phyloP scores from a whole-genome alignment of 2,329 filamentous ascomycete species.

The Aureobasidium namibiae region DNA sequence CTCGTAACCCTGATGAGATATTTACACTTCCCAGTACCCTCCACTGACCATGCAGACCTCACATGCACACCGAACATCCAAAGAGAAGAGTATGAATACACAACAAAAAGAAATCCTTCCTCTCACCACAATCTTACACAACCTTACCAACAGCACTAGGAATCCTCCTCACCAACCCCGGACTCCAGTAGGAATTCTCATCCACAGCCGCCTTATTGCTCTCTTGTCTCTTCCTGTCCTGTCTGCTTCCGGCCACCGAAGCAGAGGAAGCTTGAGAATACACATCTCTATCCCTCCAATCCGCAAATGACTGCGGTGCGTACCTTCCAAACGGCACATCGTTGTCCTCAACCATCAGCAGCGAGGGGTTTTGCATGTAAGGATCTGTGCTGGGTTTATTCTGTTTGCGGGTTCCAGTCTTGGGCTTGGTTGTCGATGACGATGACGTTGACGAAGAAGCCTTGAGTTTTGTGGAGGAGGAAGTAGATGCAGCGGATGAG shows the following conservation, averaged over 20 bases:
- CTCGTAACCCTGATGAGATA: no score
- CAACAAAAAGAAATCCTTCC: neutral
- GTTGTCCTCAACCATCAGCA: constrained; percentile 7
- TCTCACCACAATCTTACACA: neutral
- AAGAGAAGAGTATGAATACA: neutral
- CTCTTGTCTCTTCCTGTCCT: neutral
- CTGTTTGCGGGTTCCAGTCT: neutral
- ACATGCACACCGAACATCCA: no score
- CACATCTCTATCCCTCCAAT: neutral
- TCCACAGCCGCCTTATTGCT: no score
- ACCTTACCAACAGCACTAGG: neutral
- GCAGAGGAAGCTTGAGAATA: neutral
- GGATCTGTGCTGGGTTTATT: constrained; percentile 3
- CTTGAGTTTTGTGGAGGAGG: neutral
- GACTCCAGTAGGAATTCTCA: neutral
- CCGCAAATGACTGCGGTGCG: neutral
- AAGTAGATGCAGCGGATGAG: neutral
- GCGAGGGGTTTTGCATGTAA: constrained; percentile 7
- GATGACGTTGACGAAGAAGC: neutral
- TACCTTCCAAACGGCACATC: neutral
- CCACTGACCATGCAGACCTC: no score
- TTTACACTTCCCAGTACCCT: no score
- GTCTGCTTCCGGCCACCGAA: neutral
- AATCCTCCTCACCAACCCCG: constrained; percentile 3
- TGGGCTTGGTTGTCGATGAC: no score